Conservation (phyloP, 2,329 filamentous ascomycete species). For the Colletotrichum viniferum region DNA sequence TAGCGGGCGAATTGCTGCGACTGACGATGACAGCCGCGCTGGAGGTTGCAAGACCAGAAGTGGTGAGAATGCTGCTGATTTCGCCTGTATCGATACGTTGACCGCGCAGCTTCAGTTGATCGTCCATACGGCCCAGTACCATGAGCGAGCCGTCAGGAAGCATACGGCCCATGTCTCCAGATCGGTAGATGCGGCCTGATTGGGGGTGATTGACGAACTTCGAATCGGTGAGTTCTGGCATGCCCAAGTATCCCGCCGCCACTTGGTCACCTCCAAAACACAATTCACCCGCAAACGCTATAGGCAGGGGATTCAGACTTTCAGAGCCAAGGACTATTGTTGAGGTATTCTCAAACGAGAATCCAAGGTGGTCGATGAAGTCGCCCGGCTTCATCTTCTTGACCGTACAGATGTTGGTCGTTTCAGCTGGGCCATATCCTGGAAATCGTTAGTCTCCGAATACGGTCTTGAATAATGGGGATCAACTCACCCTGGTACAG, state of each 20-base stretch:
- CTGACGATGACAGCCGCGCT: conserved; percentile 67
- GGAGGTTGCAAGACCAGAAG: conserved; percentile 56
- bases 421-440: conserved; percentile 83
- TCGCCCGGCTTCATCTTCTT: conserved; percentile 64
- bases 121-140: conserved; percentile 75
- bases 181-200: conserved; percentile 79
- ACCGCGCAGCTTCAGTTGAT: conserved; percentile 82
- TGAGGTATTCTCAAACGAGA: conserved; percentile 76
- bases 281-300: conserved; percentile 79
- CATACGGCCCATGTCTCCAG: conserved; percentile 82
- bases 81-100: conserved; percentile 81
- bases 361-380: conserved; percentile 77
- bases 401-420: conserved; percentile 86
- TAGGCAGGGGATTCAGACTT: conserved; percentile 60
- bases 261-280: conserved; percentile 89
- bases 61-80: conserved; percentile 68
- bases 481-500: conserved; percentile 68
- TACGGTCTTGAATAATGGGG: neutral
- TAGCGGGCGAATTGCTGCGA: conserved; percentile 36
- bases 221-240: conserved; percentile 62
- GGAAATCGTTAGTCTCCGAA: neutral
- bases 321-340: conserved; percentile 63
- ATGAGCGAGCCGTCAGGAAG: conserved; percentile 77
- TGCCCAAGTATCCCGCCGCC: conserved; percentile 73
- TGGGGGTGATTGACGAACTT: conserved; percentile 73